Evolutionary conservation across 192 early-diverging fungal genomes (phyloP), one percentile per base, ranked within the genome.

Genomic region (Coemansia sp.): DNA sequence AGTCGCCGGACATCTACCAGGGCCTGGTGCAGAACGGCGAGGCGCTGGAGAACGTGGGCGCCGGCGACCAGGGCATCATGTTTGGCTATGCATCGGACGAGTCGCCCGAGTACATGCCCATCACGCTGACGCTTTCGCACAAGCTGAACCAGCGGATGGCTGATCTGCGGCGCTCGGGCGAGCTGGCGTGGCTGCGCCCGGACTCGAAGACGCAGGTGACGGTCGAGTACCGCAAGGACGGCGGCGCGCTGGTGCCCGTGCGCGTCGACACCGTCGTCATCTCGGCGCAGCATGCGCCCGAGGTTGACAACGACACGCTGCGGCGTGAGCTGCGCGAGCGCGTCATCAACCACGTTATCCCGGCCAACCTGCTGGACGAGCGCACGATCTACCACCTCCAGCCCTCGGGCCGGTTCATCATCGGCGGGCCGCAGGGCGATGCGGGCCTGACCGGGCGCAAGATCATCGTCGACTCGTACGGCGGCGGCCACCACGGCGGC

Each of bases 121-220:
- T 99, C 56, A 96, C 92, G 54, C 77, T 93, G 58, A 75, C 85
- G 37, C 81, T 97, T 43, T 84, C 96, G 57, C 96, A 99, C 89
- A 90, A 97, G 82, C 85, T 99, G 55, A 99, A 99, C 85, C 71
- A 78, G 62, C 90, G 87, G 68, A 85, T 98, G 85, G 80, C 92
- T 60, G 96, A 98, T 54, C 84, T 86, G 75, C 94, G 96, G 60
- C 87, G 89, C 56, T 85, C 87, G 60, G 93, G 90, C 51, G 82
- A 80, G 56, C 83, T 92, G 65, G 54, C 76, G 40, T 98, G 91
- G 91, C 80, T 98, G 67, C 92, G 96, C 54, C 90, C 96, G 45
- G 96, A 98, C 83, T 89, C 96, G 67, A 98, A 98, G 88, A 94
- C 96, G 56, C 96, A 98, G 76, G 96, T 98, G 62, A 98, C 96